A percentile compares a stretch with the other conserved stretches of the same genome.
These are phyloP conservation scores for Didymellaceae sp. DNA, from an alignment of 2,329 filamentous ascomycete genomes.

Conservation along the genomic window DNA sequence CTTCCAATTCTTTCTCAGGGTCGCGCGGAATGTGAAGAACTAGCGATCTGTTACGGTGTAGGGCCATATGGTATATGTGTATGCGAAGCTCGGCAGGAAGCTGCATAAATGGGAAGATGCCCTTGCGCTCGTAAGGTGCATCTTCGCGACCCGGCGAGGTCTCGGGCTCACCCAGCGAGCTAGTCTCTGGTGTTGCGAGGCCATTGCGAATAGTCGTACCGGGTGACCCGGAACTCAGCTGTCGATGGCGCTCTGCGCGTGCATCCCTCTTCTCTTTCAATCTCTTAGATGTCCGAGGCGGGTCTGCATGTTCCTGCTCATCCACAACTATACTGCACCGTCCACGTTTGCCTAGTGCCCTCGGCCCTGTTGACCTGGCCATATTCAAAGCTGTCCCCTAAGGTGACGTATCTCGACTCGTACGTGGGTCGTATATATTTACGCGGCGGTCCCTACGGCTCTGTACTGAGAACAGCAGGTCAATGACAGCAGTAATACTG, in stretches of 20 bases:
- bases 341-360: conserved; percentile 15
- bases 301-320: conserved; percentile 9
- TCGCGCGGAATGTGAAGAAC: conserved; percentile 34
- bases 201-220: conserved; percentile 13
- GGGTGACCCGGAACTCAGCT: neutral
- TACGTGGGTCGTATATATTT: neutral
- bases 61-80: conserved; percentile 52
- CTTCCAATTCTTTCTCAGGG: conserved; percentile 19
- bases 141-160: neutral
- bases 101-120: conserved; percentile 49
- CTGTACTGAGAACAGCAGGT: neutral
- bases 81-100: conserved; percentile 56
- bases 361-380: conserved; percentile 1
- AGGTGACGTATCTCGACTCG: neutral
- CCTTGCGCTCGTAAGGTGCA: neutral
- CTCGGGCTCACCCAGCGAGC: conserved; percentile 25
- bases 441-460: neutral
- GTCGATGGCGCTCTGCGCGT: conserved; percentile 1
- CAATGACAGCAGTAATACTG: conserved; percentile 1
- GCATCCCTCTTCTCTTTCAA: conserved; percentile 8
- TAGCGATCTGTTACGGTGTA: conserved; percentile 39
- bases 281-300: conserved; percentile 14
- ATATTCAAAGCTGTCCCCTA: conserved; percentile 1
- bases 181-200: conserved; percentile 32
- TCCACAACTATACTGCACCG: conserved; percentile 2